Evolutionary conservation across 2,329 filamentous ascomycete species (phyloP), one percentile per base, ranked within the genome.

Genomic region (Colletotrichum euphorbiae): DNA sequence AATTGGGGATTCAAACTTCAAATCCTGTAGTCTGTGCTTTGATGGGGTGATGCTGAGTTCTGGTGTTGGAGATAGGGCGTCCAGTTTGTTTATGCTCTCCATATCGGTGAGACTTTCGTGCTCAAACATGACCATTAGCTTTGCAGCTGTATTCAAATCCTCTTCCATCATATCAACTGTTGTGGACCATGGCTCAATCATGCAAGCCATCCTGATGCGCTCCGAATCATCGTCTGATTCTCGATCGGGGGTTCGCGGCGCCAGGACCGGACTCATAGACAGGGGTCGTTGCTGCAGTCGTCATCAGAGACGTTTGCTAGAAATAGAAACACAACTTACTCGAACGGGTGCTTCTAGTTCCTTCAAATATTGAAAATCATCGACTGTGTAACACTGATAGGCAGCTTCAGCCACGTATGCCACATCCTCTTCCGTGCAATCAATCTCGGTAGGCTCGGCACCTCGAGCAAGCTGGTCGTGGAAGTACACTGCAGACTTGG

Each of bases 141-240:
- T 62, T 55, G 50, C 73, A 50, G 6, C 74, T 15, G 36, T 59
- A 51, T 9, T 61, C 28, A 48, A 63, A 1, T 45, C 21, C 1
- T 28, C 3, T 4, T 64, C 54, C 6, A 51, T n/a, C 2, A 77
- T 75, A 21, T 71, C 79, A 13, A 48, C 67, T 12, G 78, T 75
- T 2, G 78, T 77, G 0, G 77, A 77, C 31, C 74, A 74, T 1
- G 76, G 60, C 40, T 77, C 74, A 3, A 80, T 73, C 3, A 71
- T 15, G 6, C 71, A 68, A 24, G 67, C 67, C 0, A 69, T 62
- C 1, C 57, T 43, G 7, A 64, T 46, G 0, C 74, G 76, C n/a
- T 75, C 31, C 56, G 73, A 77, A 0, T 46, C 4, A 6, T 71
- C 61, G 2, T 73, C 72, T 1, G 36, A 12, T 12, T 6, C n/a